Evolutionary conservation across 805 yeast genomes (phyloP).

Genomic region (Candida coquimbonensis): DNA sequence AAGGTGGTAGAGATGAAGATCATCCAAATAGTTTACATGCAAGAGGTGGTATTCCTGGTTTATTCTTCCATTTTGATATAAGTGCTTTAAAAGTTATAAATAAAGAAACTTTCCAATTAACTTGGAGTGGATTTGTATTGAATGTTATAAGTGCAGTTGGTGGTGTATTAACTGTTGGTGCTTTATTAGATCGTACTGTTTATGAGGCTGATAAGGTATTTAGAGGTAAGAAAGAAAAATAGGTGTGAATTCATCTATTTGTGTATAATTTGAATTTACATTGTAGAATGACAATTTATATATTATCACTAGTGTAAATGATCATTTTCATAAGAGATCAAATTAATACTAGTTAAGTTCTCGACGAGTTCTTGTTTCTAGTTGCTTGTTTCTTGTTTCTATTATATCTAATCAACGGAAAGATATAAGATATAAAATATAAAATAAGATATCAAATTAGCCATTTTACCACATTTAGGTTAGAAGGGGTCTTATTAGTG

Average conservation of each 20-base stretch:
- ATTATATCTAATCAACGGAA: no score
- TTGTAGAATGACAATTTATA: no score
- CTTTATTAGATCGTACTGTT: slow-evolving; percentile 78
- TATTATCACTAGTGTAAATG: no score
- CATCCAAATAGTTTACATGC: slow-evolving; percentile 81
- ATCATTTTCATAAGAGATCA: no score
- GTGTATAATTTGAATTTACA: no score
- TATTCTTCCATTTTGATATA: slow-evolving; percentile 82
- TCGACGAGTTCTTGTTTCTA: no score
- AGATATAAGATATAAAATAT: no score
- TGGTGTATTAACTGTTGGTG: slow-evolving; percentile 89
- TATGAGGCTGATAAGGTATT: slow-evolving; percentile 83
- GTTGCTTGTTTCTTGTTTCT: no score
- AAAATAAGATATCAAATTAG: no score
- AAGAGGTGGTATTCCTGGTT: slow-evolving; percentile 87
- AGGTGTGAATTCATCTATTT: neutral
- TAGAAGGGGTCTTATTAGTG: no score
- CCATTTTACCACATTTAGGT: no score
- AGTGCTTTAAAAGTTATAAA: slow-evolving; percentile 89
- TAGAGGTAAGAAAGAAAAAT: slow-evolving; percentile 53
- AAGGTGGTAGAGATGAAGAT: slow-evolving; percentile 86
- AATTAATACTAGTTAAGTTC: no score
- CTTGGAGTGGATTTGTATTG: slow-evolving; percentile 77
- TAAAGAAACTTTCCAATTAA: slow-evolving; percentile 55
- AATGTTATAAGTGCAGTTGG: slow-evolving; percentile 87